Evolutionary conservation across 192 early-diverging fungal genomes (phyloP), one percentile per base, ranked within the genome.

Genomic region (Entomortierella beljakovae): DNA sequence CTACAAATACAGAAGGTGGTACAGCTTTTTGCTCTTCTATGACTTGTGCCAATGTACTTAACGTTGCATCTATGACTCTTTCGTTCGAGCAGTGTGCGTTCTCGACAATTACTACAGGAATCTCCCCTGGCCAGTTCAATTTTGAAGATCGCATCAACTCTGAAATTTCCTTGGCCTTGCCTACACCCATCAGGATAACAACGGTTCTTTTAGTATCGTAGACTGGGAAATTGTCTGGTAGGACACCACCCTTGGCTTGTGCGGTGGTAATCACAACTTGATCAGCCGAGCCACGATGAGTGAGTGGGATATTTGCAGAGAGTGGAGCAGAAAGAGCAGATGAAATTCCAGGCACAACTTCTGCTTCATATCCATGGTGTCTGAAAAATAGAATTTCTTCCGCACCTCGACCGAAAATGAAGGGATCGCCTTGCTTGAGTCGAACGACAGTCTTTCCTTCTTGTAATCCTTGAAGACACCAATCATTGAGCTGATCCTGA

Each of bases 401-500:
- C 18, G 91, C 95, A 25, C 95, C 96, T 16, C 96, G 91, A 10
- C 95, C 96, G 70, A 95, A 98, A 46, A 98, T 87, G 70, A 96
- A 94, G 26, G 94, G 94, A 61, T 97, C 95, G n/a, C 97, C 97
- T 48, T 91, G 90, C 85, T 98, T 97, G 42, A 98, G 82, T 43
- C 97, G 84, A 49, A 96, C 93, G 5, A 98, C 97, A 3, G 70
- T 82, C 68, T 85, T 79, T 33, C 90, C 91, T 26, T 83, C 81
- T 5, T 83, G 65, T 20, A 96, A 77, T n/a, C 88, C 93, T 35
- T 89, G 86, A 20, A 95, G 81, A 43, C 89, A 91, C 82, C 90
- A 88, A n/a, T 82, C 84, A 72, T 94, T 86, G 46, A 94, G 82
- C 46, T 92, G 90, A 54, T 93, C 87, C 71, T 97, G 95, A 28